Evolutionary conservation across 2,329 filamentous ascomycete species (phyloP).

Genomic region (Botryotinia narcissicola): DNA sequence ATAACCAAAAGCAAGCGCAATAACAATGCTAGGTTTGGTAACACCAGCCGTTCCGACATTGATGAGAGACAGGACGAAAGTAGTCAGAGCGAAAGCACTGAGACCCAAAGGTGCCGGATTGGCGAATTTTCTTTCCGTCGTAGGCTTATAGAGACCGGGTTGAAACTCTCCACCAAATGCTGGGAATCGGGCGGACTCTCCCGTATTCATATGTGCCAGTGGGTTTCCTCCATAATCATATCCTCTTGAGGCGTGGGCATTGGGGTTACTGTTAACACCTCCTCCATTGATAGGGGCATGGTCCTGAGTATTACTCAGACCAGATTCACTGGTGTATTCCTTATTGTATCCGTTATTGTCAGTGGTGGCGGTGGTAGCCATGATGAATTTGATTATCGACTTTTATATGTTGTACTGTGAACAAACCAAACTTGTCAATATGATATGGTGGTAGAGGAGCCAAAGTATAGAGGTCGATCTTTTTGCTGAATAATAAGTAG

Average conservation of each 20-base stretch:
- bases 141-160: constrained; percentile 55
- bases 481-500: neutral
- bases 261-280: constrained; percentile 14
- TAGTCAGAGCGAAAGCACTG: constrained; percentile 60
- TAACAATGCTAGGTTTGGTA: constrained; percentile 50
- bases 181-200: constrained; percentile 44
- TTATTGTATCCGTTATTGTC: constrained; percentile 28
- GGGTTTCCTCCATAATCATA: constrained; percentile 43
- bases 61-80: constrained; percentile 58
- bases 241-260: constrained; percentile 3
- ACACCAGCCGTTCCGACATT: constrained; percentile 53
- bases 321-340: constrained; percentile 26
- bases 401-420: neutral
- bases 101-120: constrained; percentile 61
- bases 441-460: neutral
- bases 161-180: constrained; percentile 60
- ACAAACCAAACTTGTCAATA: neutral
- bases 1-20: constrained; percentile 58
- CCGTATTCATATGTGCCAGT: constrained; percentile 48
- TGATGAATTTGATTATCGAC: constrained; percentile 21
- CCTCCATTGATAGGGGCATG: constrained; percentile 22
- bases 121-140: constrained; percentile 52
- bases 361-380: constrained; percentile 31
- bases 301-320: constrained; percentile 21
- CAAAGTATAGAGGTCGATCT: neutral